Percentiles rank a stretch among this genome's conserved stretches.
phyloP scores from a whole-genome alignment of 441 rosid genomes.

The Arabidopsis lyrata region DNA sequence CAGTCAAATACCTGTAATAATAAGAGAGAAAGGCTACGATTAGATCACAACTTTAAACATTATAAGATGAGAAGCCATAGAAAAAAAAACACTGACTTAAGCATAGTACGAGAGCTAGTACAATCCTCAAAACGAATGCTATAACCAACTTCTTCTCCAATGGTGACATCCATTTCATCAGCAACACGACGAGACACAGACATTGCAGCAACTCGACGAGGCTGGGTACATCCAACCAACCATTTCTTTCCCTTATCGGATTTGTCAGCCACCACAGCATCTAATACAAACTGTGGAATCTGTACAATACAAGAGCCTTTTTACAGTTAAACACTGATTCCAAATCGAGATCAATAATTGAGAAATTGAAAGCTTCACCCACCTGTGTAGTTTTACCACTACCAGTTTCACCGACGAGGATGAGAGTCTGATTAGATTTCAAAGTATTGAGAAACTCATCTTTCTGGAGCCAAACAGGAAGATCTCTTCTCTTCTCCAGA shows the following conservation, averaged over 20 bases:
- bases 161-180: conserved; percentile 94
- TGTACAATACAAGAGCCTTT: conserved; percentile 43
- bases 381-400: conserved; percentile 99
- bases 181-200: conserved; percentile 98
- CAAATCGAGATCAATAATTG: background rate
- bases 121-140: conserved; percentile 97
- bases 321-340: background rate
- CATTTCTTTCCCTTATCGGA: conserved; percentile 81
- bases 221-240: conserved; percentile 93
- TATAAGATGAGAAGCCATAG: background rate
- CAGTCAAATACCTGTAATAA: conserved; percentile 76
- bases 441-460: conserved; percentile 77
- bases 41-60: conserved; percentile 2
- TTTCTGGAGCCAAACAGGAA: conserved; percentile 96
- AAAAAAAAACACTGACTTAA: conserved; percentile 63
- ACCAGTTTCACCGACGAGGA: conserved; percentile 96
- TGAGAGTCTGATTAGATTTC: conserved; percentile 65
- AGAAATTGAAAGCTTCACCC: background rate
- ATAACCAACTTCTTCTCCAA: conserved; percentile 98
- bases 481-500: conserved; percentile 78
- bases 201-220: conserved; percentile 98
- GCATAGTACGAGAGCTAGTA: conserved; percentile 78
- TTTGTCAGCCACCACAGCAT: conserved; percentile 73
- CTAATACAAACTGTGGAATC: conserved; percentile 97
- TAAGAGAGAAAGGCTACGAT: conserved; percentile 26